Evolutionary conservation across 768 basidiomycete genomes (phyloP), one percentile per base, ranked within the genome.

Genomic region (Terana coerulea): DNA sequence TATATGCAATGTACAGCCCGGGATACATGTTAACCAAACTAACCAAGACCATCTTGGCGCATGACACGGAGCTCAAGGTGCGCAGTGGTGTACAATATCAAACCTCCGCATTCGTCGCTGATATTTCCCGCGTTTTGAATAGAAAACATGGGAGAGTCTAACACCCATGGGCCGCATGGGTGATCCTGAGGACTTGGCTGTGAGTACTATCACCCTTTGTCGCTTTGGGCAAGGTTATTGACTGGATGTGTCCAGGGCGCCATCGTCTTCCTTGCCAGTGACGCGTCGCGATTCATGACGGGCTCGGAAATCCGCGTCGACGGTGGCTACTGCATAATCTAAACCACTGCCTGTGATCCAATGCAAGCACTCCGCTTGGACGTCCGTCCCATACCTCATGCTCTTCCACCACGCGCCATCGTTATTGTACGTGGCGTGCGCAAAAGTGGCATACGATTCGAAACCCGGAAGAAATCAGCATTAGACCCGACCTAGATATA

Each of bases 1-100:
- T 43, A 59, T 40, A 36, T 53, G 12, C 42, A 33, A 43, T 41
- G 49, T 17, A 35, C 56, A 91, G 90, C 60, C 92, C 93, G 19
- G 95, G 95, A 8, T 98, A 98, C 73, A 95, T 95, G 84, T 70
- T 91, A 52, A 97, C 94, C 6, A 86, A 89, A 68, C 75, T 98
- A 51, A 95, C 93, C 2, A 84, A 77, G 64, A 85, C 86, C 12
- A 86, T 98, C 60, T 68, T 97, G 40, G 81, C 85, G 50, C 77
- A 81, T 53, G 79, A 95, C 60, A 72, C 72, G 7, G 88, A 86
- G 56, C 76, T 95, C 31, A 86, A 87, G 78, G 89, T 87, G 52
- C 52, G 69, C 63, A 11, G n/a, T 47, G 7, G 3, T 14, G 11
- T 30, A 11, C 28, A 7, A 17, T 10, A 25, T 31, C 29, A 15